Conservation (phyloP, 257 asterid species). For the Capsicum chinense region DNA sequence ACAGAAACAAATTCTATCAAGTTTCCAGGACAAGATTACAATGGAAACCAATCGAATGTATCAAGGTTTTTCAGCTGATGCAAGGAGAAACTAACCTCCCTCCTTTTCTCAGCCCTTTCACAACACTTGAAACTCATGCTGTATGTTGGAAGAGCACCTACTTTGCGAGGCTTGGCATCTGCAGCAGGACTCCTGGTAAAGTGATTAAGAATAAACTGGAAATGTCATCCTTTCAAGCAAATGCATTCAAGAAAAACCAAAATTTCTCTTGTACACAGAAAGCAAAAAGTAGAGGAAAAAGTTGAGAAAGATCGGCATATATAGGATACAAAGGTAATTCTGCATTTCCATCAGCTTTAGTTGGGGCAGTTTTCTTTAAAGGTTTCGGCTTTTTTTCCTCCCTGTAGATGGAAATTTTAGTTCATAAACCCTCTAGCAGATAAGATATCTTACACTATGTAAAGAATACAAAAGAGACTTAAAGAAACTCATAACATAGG, state of each 20-base stretch:
- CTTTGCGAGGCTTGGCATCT: constrained; percentile 34
- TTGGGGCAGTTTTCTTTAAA: constrained; percentile 43
- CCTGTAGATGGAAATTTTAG: constrained; percentile 43
- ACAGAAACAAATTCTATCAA: constrained; percentile 19
- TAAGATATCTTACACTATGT: not conserved
- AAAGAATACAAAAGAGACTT: constrained; percentile 2
- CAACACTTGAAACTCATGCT: constrained; percentile 40
- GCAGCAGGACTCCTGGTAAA: constrained; percentile 35
- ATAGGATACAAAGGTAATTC: constrained; percentile 58
- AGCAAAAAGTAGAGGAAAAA: not conserved
- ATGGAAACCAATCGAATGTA: not conserved
- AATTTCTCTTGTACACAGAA: not conserved
- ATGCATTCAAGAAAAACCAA: constrained; percentile 11
- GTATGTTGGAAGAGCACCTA: constrained; percentile 39
- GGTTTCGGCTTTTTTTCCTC: constrained; percentile 48
- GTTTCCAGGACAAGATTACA: not conserved
- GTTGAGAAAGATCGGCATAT: not conserved
- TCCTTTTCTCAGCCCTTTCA: constrained; percentile 44
- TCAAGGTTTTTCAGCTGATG: not conserved
- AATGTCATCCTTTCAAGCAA: not conserved
- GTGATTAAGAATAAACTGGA: constrained; percentile 33
- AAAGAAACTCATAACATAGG: not conserved
- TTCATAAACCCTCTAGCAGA: constrained; percentile 22
- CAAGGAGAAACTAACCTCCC: constrained; percentile 35
- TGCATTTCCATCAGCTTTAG: constrained; percentile 44